Base-by-base conservation (phyloP, 2,329 filamentous ascomycete species). In the Claviceps monticola region DNA sequence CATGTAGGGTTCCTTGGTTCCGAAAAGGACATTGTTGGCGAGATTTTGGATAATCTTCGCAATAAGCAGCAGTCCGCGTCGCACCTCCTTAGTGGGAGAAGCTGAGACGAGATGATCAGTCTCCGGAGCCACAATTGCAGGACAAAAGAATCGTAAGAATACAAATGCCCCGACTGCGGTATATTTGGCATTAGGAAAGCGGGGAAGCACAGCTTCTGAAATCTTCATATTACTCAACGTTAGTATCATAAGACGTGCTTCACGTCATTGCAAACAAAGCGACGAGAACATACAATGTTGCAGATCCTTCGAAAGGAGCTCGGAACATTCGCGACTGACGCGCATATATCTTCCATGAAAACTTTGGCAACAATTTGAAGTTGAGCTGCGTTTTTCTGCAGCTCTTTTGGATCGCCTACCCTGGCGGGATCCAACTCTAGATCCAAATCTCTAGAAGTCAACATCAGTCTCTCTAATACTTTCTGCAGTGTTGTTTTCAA, bases 1-100 rank as follows among this genome's bases (percentile, higher is more conserved):
- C 83, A 86, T 86, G 60, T 84, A 86, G 3, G 80, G 79, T 60
- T 86, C 82, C 63, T 86, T 86, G 37, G 80, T 80, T 4, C 83
- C 82, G 57, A 86, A 86, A 1, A 85, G 69, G 29, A 85, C 82
- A 53, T 86, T 86, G 59, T 86, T 86, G 38, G 82, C 83, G 38
- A 86, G 69, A 59, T 84, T 85, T 58, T 86, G 83, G 21, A 86
- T 77, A 53, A 86, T 78, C 61, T 86, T 86, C 48, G 83, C 82
- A 57, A 86, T 85, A 36, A 86, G 71, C 34, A 86, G 71, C 5
- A 86, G 70, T 4, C 82, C 82, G 51, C 82, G 74, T 17, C 83
- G 74, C 78, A 85, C 83, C 58, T 84, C 81, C 61, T 84, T 84
- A 1, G 81, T 81, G 5, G 81, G 82, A 2, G 78, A 60, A 1